Evolutionary conservation across 768 basidiomycete genomes (phyloP), one percentile per base, ranked within the genome.

Genomic region (Termitomyces bulborhizus): DNA sequence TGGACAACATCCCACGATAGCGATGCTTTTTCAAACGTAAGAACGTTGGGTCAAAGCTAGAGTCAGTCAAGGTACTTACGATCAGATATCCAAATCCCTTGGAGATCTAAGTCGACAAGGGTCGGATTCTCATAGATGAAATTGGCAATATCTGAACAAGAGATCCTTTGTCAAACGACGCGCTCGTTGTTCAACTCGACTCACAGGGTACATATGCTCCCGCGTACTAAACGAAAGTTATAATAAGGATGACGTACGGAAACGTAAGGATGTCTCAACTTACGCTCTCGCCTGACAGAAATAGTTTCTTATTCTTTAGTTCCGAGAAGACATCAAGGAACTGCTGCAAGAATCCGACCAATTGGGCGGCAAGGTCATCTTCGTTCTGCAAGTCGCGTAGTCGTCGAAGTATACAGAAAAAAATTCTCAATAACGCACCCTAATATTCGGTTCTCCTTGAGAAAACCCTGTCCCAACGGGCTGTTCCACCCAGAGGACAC

Each of bases 401-500:
- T 4, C 13, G 15, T 32, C 16, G 54, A 45, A 16, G 34, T 7
- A n/a, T 49, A 26, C 32, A 41, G 6, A 29, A 18, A 34, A 6
- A 36, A 12, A 48, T 1, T 43, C 29, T 36, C 24, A n/a, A 26
- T 0, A 9, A 48, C 79, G 58, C 59, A 88, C 78, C 66, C 74
- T 68, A 58, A 84, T 83, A 55, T 83, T 80, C 0, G 88, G 86
- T 13, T 57, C 72, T 16, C 88, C 88, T 57, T 85, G 85, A 2
- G 85, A 85, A 66, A 84, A 90, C 0, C 88, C 88, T 4, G 88
- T 90, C 4, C 88, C 88, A 31, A 90, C 83, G 3, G 88, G 88
- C 59, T 90, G 89, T 59, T 91, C 89, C 11, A 90, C 80, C 75
- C 79, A 91, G 16, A 90, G 69, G 6, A 89, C 68, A 53, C 84